Conservation (phyloP, 305 asterid genomes). For the Rubia balearica region DNA sequence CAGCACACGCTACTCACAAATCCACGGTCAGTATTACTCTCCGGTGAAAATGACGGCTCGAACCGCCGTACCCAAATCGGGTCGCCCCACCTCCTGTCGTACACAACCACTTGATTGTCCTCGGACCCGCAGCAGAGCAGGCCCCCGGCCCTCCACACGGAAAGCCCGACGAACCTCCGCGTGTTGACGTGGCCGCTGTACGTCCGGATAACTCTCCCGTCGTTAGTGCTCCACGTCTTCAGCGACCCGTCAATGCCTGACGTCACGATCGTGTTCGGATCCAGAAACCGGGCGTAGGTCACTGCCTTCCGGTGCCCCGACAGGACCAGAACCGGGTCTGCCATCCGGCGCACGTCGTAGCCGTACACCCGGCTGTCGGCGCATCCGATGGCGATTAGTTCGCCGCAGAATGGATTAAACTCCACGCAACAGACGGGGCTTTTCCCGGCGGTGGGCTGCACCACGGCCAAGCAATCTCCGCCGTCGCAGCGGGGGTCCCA, state of each 20-base stretch:
- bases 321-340: slow-evolving; percentile 40
- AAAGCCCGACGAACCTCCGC: slow-evolving; percentile 70
- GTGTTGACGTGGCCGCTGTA: slow-evolving; percentile 65
- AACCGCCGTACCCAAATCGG: slow-evolving; percentile 68
- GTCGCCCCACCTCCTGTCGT: slow-evolving; percentile 73
- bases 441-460: slow-evolving; percentile 34
- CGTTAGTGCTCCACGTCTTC: slow-evolving; percentile 54
- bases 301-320: slow-evolving; percentile 67
- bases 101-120: slow-evolving; percentile 56
- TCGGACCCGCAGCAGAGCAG: slow-evolving; percentile 81
- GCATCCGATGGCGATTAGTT: slow-evolving; percentile 48
- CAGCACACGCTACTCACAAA: slow-evolving; percentile 78
- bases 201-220: slow-evolving; percentile 33
- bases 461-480: slow-evolving; percentile 30
- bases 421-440: slow-evolving; percentile 74
- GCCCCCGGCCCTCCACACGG: slow-evolving; percentile 70
- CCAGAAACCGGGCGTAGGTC: slow-evolving; percentile 46
- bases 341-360: slow-evolving; percentile 47
- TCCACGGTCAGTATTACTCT: slow-evolving; percentile 7
- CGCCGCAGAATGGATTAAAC: slow-evolving; percentile 54
- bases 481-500: slow-evolving; percentile 76
- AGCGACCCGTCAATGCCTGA: slow-evolving; percentile 62
- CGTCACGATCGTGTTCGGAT: slow-evolving; percentile 40
- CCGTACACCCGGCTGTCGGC: slow-evolving; percentile 55
- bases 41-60: slow-evolving; percentile 17